Conservation (phyloP, 768 basidiomycete species). For the Xerocomellus intermedius region DNA sequence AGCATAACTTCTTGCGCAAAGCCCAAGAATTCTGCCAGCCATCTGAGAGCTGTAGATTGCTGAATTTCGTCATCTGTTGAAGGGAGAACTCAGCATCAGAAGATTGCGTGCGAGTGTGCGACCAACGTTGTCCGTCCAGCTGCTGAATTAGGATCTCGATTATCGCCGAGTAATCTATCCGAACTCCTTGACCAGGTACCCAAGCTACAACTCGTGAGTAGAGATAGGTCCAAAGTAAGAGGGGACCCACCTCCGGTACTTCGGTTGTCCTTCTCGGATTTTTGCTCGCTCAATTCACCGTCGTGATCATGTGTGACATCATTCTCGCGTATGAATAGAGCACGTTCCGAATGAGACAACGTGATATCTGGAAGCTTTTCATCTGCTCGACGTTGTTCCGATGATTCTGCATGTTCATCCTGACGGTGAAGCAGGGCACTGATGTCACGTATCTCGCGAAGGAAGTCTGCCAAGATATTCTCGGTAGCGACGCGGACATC, state of each 20-base stretch:
- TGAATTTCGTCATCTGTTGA: constrained; percentile 82
- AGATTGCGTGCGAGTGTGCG: not conserved
- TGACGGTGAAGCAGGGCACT: constrained; percentile 68
- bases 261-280: constrained; percentile 48
- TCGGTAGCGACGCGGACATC: constrained; percentile 93
- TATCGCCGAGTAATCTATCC: constrained; percentile 87
- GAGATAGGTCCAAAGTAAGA: not conserved
- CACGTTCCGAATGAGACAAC: constrained; percentile 54
- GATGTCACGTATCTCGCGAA: constrained; percentile 87
- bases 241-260: constrained; percentile 58
- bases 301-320: constrained; percentile 37
- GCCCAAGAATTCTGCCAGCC: constrained; percentile 87
- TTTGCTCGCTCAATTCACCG: constrained; percentile 43
- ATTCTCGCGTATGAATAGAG: constrained; percentile 54
- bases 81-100: not conserved
- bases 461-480: constrained; percentile 82
- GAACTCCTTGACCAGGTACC: constrained; percentile 92
- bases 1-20: constrained; percentile 92
- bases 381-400: constrained; percentile 40
- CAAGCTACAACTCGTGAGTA: constrained; percentile 51
- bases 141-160: constrained; percentile 92
- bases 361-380: constrained; percentile 62
- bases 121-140: constrained; percentile 78
- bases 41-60: constrained; percentile 88
- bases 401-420: constrained; percentile 49